phyloP scores from a whole-genome alignment of 306 rosid genomes.

The Glycine latifolia region DNA sequence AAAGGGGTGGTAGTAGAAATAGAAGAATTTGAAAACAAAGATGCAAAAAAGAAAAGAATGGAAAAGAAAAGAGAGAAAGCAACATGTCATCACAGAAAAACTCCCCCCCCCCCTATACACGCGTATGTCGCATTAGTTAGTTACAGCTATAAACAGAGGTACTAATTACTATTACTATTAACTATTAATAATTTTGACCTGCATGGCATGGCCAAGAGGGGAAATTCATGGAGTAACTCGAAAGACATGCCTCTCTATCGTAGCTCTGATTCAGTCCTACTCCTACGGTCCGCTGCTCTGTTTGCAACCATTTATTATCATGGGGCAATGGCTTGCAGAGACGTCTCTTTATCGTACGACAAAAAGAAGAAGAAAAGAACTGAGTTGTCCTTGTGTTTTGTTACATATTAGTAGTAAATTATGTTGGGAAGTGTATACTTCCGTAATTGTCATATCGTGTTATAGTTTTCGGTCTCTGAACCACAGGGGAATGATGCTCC shows the following conservation, averaged over 20 bases:
- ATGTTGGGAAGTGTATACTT: not conserved
- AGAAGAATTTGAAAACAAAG: slow-evolving; percentile 23
- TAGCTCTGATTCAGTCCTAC: slow-evolving; percentile 7
- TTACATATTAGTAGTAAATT: not conserved
- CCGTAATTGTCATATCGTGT: slow-evolving; percentile 40
- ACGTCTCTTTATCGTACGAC: slow-evolving; percentile 61
- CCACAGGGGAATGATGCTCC: slow-evolving; percentile 27
- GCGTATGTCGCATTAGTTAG: slow-evolving; percentile 27
- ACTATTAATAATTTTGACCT: slow-evolving; percentile 13
- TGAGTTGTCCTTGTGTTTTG: slow-evolving; percentile 48
- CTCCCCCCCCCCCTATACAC: slow-evolving; percentile 9
- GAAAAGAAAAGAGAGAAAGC: slow-evolving; percentile 26
- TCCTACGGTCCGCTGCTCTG: slow-evolving; percentile 40
- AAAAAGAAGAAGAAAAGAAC: slow-evolving; percentile 32
- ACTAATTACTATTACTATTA: slow-evolving; percentile 24
- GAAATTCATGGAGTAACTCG: not conserved
- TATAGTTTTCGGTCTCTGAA: slow-evolving; percentile 33
- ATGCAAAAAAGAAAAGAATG: not conserved
- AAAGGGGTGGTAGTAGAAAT: not conserved
- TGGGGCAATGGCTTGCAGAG: slow-evolving; percentile 32
- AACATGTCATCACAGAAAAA: not conserved
- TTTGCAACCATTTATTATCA: slow-evolving; percentile 42
- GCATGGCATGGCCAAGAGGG: slow-evolving; percentile 14
- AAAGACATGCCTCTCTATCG: not conserved
- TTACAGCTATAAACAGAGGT: slow-evolving; percentile 25